Evolutionary conservation across 1,139 yeast genomes (phyloP).

Genomic region (Spathaspora sp.): DNA sequence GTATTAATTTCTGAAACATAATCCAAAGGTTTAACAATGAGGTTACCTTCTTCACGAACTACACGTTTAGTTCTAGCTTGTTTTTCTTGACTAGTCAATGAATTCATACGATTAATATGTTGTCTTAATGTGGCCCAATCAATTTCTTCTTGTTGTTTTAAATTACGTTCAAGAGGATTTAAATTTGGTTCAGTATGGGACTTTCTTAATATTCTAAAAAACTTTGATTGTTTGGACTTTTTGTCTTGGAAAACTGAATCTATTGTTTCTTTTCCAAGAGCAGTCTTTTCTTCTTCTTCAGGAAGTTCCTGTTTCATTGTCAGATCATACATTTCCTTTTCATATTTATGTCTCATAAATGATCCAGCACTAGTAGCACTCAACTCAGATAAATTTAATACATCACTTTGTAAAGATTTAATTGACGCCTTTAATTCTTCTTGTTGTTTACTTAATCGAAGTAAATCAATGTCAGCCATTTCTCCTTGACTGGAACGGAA

Average conservation of each 20-base stretch:
- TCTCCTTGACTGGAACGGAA: not conserved
- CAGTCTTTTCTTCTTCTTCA: conserved; percentile 2
- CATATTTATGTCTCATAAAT: conserved; percentile 66
- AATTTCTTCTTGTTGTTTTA: conserved; percentile 32
- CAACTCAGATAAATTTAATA: conserved; percentile 56
- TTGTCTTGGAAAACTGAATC: conserved; percentile 47
- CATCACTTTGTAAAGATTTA: conserved; percentile 48
- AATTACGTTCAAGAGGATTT: conserved; percentile 36
- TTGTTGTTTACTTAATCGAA: conserved; percentile 29
- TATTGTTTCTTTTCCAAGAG: conserved; percentile 18
- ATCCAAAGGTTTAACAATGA: conserved; percentile 71
- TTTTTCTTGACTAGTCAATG: conserved; percentile 69
- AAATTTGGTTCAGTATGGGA: conserved; percentile 27
- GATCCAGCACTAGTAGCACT: conserved; percentile 93
- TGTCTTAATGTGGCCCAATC: conserved; percentile 44
- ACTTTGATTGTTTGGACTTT: conserved; percentile 47
- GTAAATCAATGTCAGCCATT: not conserved
- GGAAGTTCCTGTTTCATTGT: conserved; percentile 15
- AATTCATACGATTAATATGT: conserved; percentile 74
- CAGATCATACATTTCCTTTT: conserved; percentile 34
- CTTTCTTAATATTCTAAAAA: conserved; percentile 51
- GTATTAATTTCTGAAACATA: conserved; percentile 52
- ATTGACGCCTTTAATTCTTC: conserved; percentile 44
- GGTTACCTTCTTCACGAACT: conserved; percentile 62
- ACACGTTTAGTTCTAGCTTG: conserved; percentile 67